Evolutionary conservation across 1,284 basidiomycete genomes (phyloP), one percentile per base, ranked within the genome.

Genomic region (Ceratobasidium sp.): DNA sequence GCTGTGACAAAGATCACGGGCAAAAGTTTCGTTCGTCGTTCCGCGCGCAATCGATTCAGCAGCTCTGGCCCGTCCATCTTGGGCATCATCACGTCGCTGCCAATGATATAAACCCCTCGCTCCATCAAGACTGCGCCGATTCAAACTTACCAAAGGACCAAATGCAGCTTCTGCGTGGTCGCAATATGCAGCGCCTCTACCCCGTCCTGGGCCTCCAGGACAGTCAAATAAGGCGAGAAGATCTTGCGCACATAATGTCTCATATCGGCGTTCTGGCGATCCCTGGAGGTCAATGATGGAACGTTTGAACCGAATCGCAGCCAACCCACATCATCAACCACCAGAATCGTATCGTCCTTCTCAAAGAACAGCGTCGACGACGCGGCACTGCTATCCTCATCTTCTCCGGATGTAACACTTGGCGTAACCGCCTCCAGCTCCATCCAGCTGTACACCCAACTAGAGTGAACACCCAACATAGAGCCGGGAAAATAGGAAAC

Each of bases 1-100:
- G 81, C 81, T 2, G 79, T 80, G 9, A 82, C 76, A 61, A 82
- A 76, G 53, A 82, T 79, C 11, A 82, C 77, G 0, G 81, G 81
- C 0, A 79, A 76, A 19, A 78, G 69, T 75, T 75, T 76, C 14
- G 58, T 73, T 5, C 27, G 46, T 22, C 24, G n/a, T 14, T 73
- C 69, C 8, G n/a, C 31, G n/a, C 69, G 69, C n/a, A 73, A 31
- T 11, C n/a, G 16, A 14, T 16, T 24, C n/a, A 73, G 34, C 2
- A 73, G 19, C 41, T 73, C 69, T 9, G 46, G 41, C 7, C 69
- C 69, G 22, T 61, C 54, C 54, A 73, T 59, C 7, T 9, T 31
- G 5, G 69, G 69, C 69, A 73, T 73, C 46, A 73, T 27, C 0
- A 73, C 54, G 22, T 73, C 69, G 24, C 69, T 73, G n/a, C 48